Evolutionary conservation across 495 filamentous ascomycete genomes (phyloP).

Genomic region (Podospora australis): DNA sequence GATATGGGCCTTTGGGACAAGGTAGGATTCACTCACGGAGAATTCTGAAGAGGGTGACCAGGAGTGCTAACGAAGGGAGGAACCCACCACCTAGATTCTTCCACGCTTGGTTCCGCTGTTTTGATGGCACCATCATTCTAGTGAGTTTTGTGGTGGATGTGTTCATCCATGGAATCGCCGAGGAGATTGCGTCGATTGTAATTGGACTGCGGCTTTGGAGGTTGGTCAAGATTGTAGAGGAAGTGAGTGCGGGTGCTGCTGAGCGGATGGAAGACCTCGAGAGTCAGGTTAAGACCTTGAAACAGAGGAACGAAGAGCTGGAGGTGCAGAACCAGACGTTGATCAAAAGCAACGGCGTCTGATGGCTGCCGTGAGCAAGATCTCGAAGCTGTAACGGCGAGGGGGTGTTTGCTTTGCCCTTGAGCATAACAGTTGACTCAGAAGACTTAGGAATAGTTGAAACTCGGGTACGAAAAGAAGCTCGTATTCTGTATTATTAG

Average conservation of each 20-base stretch:
- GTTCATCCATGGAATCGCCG: conserved; percentile 47
- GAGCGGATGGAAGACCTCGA: conserved; percentile 36
- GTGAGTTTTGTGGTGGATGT: conserved; percentile 55
- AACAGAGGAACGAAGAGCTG: conserved; percentile 13
- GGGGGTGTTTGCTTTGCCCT: too few relatives aligned
- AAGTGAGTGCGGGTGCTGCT: conserved; percentile 51
- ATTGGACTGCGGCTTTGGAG: conserved; percentile 61
- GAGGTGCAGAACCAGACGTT: too few relatives aligned
- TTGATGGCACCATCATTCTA: conserved; percentile 59
- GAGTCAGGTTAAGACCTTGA: conserved; percentile 10
- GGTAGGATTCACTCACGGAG: conserved; percentile 38
- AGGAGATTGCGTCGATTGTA: conserved; percentile 57
- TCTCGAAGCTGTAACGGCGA: too few relatives aligned
- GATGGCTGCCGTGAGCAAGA: too few relatives aligned
- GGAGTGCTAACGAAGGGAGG: neutral
- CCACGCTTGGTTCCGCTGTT: conserved; percentile 51
- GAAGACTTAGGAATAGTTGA: too few relatives aligned
- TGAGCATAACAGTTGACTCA: too few relatives aligned
- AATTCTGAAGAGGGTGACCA: neutral
- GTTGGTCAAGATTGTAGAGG: conserved; percentile 62
- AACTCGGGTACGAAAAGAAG: too few relatives aligned
- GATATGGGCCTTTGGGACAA: conserved; percentile 49
- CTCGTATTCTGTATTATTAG: too few relatives aligned
- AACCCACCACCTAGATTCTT: conserved; percentile 49
- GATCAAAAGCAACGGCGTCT: too few relatives aligned